phyloP scores from a whole-genome alignment of 306 rosid species.

The Cucumis hystrix region DNA sequence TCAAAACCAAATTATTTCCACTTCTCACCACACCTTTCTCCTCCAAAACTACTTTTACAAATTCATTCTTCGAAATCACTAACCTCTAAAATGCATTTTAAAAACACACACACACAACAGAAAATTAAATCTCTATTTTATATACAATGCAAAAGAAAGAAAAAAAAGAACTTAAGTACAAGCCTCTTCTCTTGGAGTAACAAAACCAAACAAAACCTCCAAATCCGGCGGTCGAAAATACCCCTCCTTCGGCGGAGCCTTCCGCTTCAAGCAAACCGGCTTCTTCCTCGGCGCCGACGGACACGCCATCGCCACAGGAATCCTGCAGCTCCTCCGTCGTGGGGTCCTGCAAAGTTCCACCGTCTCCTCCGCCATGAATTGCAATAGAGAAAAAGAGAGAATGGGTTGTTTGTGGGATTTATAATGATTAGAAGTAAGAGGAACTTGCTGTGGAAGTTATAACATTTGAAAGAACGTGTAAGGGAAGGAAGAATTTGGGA shows the following conservation, averaged over 20 bases:
- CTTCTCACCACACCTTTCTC: no score
- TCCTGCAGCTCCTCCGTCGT: slow-evolving; percentile 11
- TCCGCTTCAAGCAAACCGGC: slow-evolving; percentile 4
- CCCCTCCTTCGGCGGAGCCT: slow-evolving; percentile 19
- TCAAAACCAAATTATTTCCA: no score
- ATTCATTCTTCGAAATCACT: no score
- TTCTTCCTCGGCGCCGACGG: slow-evolving; percentile 41
- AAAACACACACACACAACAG: no score
- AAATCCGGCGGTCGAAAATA: slow-evolving; percentile 36
- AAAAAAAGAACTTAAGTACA: neutral
- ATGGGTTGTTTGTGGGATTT: neutral
- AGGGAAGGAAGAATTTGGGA: neutral
- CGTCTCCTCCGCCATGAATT: slow-evolving; percentile 4
- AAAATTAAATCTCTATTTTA: no score
- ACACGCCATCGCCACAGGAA: slow-evolving; percentile 13
- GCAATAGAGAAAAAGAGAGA: neutral
- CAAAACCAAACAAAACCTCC: slow-evolving; percentile 21
- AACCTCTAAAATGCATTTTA: no score
- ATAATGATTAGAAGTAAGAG: neutral
- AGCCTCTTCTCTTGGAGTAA: slow-evolving; percentile 8
- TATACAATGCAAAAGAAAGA: no score
- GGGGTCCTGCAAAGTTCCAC: slow-evolving; percentile 30
- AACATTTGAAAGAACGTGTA: neutral
- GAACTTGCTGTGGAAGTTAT: slow-evolving; percentile 11
- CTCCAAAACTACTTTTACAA: no score